Evolutionary conservation across 2,329 filamentous ascomycete genomes (phyloP), one percentile per base, ranked within the genome.

Genomic region (Diaporthe humulicola): DNA sequence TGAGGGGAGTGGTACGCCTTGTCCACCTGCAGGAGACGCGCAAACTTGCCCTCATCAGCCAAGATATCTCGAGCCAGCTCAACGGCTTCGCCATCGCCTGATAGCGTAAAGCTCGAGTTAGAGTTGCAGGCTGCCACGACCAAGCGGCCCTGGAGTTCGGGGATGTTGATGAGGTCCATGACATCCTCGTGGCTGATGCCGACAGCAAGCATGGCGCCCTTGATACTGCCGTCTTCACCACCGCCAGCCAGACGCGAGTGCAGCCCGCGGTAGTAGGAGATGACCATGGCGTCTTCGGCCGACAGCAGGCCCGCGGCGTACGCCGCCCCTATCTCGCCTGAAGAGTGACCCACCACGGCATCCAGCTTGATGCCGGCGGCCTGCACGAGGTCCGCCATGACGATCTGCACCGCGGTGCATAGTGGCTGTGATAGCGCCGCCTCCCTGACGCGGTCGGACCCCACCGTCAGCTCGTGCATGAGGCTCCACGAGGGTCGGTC

Each of bases 31-130:
- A 83, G 77, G 1, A 60, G n/a, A 0, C 78, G 45, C 4, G 54
- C 52, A 33, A 79, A 80, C 19, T 73, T 76, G 5, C 45, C n/a
- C 33, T 76, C 75, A 8, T 76, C 71, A 4, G 77, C 56, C 0
- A 79, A 25, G 9, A 76, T 60, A 0, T 36, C 71, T 5, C 73
- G 48, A 4, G 72, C 33, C 36, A 74, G 30, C 12, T 67, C 36
- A 10, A 81, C 36, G 4, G 81, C 74, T 40, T 56, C 6, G 0
- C 66, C 67, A 30, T 82, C 82, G 1, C 84, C 83, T 0, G 83
- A 83, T 0, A 85, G 40, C 0, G 85, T 87, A 7, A 84, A 77
- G 66, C 83, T 85, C 0, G 77, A 60, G 0, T 81, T n/a, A n/a
- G 77, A 85, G 79, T 84, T 86, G 75, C 74, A 76, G 28, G 81